Evolutionary conservation across 306 rosid species (phyloP).

Genomic region (Rosa multiflora): DNA sequence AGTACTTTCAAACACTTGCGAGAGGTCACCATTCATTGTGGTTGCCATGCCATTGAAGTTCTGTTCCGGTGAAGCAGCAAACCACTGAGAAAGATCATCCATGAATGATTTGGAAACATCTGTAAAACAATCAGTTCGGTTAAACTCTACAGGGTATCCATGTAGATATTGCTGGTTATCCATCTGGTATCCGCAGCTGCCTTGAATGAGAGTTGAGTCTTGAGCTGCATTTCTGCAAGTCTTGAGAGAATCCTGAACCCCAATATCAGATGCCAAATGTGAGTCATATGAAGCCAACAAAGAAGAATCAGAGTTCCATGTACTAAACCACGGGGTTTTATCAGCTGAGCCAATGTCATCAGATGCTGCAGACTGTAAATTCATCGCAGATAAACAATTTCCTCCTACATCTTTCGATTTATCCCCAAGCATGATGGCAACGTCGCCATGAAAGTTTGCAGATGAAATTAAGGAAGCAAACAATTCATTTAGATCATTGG

Average conservation of each 20-base stretch:
- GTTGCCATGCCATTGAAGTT: constrained; percentile 28
- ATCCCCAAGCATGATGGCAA: constrained; percentile 22
- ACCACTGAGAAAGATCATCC: constrained; percentile 70
- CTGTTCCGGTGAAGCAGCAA: constrained; percentile 45
- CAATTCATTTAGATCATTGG: constrained; percentile 44
- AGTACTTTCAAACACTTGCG: constrained; percentile 41
- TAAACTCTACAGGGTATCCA: constrained; percentile 36
- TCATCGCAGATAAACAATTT: constrained; percentile 30
- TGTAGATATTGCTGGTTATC: constrained; percentile 30
- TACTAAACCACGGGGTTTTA: constrained; percentile 24
- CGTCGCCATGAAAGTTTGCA: constrained; percentile 35
- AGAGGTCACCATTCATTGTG: constrained; percentile 34
- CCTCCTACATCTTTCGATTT: constrained; percentile 24
- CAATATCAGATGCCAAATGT: constrained; percentile 30
- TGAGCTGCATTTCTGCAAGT: constrained; percentile 25
- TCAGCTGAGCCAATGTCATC: constrained; percentile 15
- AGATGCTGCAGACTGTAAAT: constrained; percentile 30
- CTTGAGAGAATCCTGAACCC: constrained; percentile 33
- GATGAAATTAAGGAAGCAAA: constrained; percentile 49
- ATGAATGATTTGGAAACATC: constrained; percentile 41
- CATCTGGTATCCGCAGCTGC: constrained; percentile 24
- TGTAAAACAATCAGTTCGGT: constrained; percentile 33
- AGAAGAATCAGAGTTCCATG: constrained; percentile 41
- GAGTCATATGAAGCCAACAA: constrained; percentile 43
- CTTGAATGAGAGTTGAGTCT: constrained; percentile 35